phyloP scores from a whole-genome alignment of 768 basidiomycete genomes.

The Kwoniella heveanensis region DNA sequence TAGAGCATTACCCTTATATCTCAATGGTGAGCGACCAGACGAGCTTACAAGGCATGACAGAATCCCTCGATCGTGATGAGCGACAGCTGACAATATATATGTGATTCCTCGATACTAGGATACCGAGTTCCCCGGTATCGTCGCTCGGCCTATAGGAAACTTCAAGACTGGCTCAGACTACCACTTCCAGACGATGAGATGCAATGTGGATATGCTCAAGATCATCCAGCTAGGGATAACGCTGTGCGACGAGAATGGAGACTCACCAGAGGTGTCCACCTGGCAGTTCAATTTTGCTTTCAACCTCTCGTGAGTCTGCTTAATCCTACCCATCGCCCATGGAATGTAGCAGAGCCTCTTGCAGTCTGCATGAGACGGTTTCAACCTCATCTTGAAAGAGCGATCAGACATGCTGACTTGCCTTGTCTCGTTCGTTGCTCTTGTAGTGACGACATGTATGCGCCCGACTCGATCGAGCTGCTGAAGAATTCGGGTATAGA shows the following conservation, averaged over 20 bases:
- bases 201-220: slow-evolving; percentile 96
- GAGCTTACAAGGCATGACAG: too few relatives aligned
- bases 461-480: slow-evolving; percentile 94
- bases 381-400: too few relatives aligned
- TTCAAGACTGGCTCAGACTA: slow-evolving; percentile 98
- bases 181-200: slow-evolving; percentile 99
- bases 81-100: too few relatives aligned
- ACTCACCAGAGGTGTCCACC: slow-evolving; percentile 85
- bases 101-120: too few relatives aligned
- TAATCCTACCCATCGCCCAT: too few relatives aligned
- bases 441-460: slow-evolving; percentile 91
- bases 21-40: slow-evolving; percentile 77
- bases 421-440: too few relatives aligned
- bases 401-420: background rate
- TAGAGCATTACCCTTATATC: slow-evolving; percentile 89
- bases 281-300: slow-evolving; percentile 99
- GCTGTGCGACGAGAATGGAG: slow-evolving; percentile 88
- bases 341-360: too few relatives aligned
- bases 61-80: too few relatives aligned
- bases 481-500: slow-evolving; percentile 94
- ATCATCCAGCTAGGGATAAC: slow-evolving; percentile 98
- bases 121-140: slow-evolving; percentile 98
- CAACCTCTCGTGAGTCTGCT: slow-evolving; percentile 77
- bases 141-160: slow-evolving; percentile 91
- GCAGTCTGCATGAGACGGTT: too few relatives aligned